Evolutionary conservation across 805 yeast species (phyloP).

Genomic region (Yamadazyma sp.): DNA sequence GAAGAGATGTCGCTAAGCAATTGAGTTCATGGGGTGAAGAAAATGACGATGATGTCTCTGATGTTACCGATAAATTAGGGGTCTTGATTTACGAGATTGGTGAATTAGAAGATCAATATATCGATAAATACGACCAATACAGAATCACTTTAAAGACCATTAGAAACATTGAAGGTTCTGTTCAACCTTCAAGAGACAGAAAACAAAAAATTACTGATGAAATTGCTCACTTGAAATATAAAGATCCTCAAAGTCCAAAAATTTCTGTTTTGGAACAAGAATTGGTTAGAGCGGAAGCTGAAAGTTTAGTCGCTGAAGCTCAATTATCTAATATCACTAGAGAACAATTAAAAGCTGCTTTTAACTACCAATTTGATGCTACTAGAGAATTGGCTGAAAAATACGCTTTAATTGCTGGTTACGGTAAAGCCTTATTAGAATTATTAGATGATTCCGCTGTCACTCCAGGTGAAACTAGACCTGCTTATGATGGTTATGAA

Average conservation of each 20-base stretch:
- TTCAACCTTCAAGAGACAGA: constrained; percentile 85
- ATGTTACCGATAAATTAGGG: constrained; percentile 84
- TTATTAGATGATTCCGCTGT: constrained; percentile 81
- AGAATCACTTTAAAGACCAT: constrained; percentile 77
- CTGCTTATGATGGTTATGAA: constrained; percentile 85
- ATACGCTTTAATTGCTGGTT: constrained; percentile 81
- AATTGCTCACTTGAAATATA: constrained; percentile 79
- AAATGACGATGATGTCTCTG: constrained; percentile 82
- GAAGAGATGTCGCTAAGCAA: constrained; percentile 80
- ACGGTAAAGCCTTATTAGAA: constrained; percentile 83
- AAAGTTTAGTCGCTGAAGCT: constrained; percentile 87
- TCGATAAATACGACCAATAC: constrained; percentile 83
- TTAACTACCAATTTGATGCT: constrained; percentile 81
- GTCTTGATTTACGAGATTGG: constrained; percentile 79
- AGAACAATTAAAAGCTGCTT: constrained; percentile 81
- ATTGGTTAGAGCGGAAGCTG: constrained; percentile 89
- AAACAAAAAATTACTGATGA: constrained; percentile 82
- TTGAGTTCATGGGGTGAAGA: constrained; percentile 84
- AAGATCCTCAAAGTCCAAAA: constrained; percentile 82
- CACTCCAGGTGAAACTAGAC: constrained; percentile 90
- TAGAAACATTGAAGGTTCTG: constrained; percentile 82
- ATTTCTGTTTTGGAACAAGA: constrained; percentile 82
- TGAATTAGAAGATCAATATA: constrained; percentile 83
- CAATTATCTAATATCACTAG: constrained; percentile 86
- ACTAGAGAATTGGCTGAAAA: constrained; percentile 83